These are phyloP conservation scores for Nakaseomyces delphensis DNA, from an alignment of 1,139 yeast genomes.

Conservation along the genomic window DNA sequence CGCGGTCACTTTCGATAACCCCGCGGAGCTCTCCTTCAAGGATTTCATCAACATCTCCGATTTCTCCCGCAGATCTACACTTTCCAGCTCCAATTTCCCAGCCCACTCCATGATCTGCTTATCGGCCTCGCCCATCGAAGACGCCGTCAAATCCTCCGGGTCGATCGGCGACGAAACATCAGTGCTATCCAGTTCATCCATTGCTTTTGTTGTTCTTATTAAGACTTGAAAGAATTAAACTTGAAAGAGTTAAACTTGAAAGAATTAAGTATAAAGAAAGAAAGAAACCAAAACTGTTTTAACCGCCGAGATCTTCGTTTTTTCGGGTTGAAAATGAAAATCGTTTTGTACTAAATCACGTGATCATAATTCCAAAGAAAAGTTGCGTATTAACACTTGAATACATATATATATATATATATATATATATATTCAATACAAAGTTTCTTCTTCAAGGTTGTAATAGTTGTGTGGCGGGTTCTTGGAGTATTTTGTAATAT, in stretches of 20 bases:
- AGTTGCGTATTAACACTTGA: too few species aligned
- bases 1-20: not conserved
- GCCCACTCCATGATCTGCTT: constrained; percentile 39
- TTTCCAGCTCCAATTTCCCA: constrained; percentile 38
- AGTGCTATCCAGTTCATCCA: not conserved
- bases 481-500: too few species aligned
- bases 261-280: not conserved
- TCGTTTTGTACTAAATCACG: not conserved
- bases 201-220: not conserved
- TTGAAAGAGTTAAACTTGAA: not conserved
- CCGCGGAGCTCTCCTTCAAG: constrained; percentile 1
- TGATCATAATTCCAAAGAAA: too few species aligned
- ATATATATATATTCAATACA: too few species aligned
- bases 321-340: not conserved
- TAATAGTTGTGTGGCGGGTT: too few species aligned
- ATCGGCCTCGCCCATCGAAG: constrained; percentile 26
- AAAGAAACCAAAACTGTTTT: not conserved
- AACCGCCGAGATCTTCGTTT: not conserved
- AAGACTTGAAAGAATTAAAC: not conserved
- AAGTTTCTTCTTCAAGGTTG: too few species aligned
- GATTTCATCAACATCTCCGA: constrained; percentile 27
- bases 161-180: constrained; percentile 5
- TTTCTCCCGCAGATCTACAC: constrained; percentile 34
- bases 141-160: constrained; percentile 4
- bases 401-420: too few species aligned